Evolutionary conservation across 345 rosid genomes (phyloP).

Genomic region (Trapa incisa): DNA sequence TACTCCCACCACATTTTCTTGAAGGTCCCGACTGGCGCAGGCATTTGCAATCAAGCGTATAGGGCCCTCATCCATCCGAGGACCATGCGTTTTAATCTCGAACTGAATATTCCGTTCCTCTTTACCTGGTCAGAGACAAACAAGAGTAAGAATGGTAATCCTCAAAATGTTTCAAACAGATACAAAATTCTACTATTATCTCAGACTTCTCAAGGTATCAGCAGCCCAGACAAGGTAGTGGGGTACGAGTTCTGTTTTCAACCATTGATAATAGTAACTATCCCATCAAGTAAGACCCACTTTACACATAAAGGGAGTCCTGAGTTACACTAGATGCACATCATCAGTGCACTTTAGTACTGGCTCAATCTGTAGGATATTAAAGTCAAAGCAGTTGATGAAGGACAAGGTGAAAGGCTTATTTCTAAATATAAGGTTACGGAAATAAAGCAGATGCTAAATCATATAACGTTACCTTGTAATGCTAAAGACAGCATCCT

Average conservation of each 20-base stretch:
- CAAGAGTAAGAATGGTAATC: neutral
- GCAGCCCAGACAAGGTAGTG: neutral
- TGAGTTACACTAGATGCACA: neutral
- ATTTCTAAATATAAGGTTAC: neutral
- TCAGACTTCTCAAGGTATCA: neutral
- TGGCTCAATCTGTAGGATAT: neutral
- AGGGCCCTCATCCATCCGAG: conserved; percentile 47
- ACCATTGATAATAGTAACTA: no score
- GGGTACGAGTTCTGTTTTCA: neutral
- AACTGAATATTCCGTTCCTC: conserved; percentile 79
- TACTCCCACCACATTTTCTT: conserved; percentile 73
- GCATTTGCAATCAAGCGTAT: conserved; percentile 83
- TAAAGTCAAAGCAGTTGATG: neutral
- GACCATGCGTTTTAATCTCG: conserved; percentile 72
- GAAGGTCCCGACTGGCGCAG: conserved; percentile 79
- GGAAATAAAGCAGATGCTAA: neutral
- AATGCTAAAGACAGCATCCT: conserved; percentile 62
- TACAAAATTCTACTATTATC: neutral
- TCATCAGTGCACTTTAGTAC: neutral
- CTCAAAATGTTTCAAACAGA: neutral
- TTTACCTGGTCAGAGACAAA: conserved; percentile 42
- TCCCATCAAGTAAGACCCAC: no score
- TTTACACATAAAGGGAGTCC: neutral
- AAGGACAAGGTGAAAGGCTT: neutral
- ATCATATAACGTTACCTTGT: conserved; percentile 43